Evolutionary conservation across 2,329 filamentous ascomycete species (phyloP).

Genomic region (Fusarium sp.): DNA sequence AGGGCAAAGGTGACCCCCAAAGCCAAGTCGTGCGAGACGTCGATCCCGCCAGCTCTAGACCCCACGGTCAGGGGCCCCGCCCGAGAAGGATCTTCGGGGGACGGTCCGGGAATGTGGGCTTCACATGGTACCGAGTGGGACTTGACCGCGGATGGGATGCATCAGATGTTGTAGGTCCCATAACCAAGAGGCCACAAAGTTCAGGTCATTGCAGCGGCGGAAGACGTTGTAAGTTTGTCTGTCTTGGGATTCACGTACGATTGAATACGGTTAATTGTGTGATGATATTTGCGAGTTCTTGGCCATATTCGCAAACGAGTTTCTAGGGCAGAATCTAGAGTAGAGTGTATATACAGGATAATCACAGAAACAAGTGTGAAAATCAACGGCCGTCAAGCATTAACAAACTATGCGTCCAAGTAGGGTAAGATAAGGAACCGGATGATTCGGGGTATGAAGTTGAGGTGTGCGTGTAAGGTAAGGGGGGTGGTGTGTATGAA

Average conservation of each 20-base stretch:
- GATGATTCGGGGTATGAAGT: neutral
- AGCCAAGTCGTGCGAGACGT: slow-evolving; percentile 44
- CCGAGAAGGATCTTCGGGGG: slow-evolving; percentile 44
- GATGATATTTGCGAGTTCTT: slow-evolving; percentile 58
- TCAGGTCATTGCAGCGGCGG: slow-evolving; percentile 40
- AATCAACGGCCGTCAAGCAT: slow-evolving; percentile 3
- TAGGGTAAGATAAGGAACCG: neutral
- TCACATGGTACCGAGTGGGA: neutral
- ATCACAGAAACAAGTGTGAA: neutral
- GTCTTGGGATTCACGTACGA: slow-evolving; percentile 54
- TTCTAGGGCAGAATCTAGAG: slow-evolving; percentile 49
- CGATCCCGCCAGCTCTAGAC: slow-evolving; percentile 33
- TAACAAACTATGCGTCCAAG: slow-evolving; percentile 2
- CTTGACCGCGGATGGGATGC: slow-evolving; percentile 6
- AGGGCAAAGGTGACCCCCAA: slow-evolving; percentile 10
- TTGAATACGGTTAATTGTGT: slow-evolving; percentile 55
- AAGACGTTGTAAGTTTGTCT: slow-evolving; percentile 58
- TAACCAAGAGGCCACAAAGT: slow-evolving; percentile 25
- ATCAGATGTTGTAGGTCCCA: slow-evolving; percentile 9
- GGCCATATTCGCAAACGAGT: slow-evolving; percentile 54
- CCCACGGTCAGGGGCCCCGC: slow-evolving; percentile 37
- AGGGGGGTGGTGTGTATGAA: neutral
- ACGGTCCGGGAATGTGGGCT: slow-evolving; percentile 32
- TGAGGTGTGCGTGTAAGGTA: neutral
- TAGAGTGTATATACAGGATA: neutral